Percentiles rank a stretch among this genome's conserved stretches.
Evolutionary conservation across 441 rosid species (phyloP).

Genomic region (Populus hybrid): DNA sequence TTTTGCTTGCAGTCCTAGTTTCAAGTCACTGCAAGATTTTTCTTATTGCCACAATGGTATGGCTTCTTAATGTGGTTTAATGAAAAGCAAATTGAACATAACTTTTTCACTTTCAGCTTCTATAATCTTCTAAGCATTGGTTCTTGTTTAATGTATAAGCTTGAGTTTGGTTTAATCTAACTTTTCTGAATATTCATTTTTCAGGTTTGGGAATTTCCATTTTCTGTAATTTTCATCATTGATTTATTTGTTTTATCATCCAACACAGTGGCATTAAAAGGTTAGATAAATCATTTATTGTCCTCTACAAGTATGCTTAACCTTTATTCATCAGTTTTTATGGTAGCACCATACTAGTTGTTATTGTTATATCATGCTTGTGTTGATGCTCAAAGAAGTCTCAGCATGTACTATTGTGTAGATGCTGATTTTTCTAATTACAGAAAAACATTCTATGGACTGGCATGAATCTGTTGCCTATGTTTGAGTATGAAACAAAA

Average conservation of each 20-base stretch:
- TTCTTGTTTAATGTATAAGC: neutral
- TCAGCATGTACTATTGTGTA: no score
- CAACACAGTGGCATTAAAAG: conserved; percentile 71
- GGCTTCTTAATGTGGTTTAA: neutral
- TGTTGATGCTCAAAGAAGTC: no score
- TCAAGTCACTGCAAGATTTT: conserved; percentile 79
- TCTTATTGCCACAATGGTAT: conserved; percentile 69
- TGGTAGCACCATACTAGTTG: neutral
- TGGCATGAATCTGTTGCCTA: neutral
- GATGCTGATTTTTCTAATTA: neutral
- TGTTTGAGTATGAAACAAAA: neutral
- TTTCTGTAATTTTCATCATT: conserved; percentile 57
- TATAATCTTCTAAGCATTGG: conserved; percentile 2
- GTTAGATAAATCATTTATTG: conserved; percentile 32
- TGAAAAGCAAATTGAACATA: neutral
- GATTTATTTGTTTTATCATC: conserved; percentile 78
- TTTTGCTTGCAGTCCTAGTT: conserved; percentile 54
- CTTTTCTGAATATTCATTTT: conserved; percentile 13
- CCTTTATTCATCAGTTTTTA: neutral
- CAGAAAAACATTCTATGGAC: neutral
- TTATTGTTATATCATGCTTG: neutral
- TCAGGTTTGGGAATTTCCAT: conserved; percentile 88
- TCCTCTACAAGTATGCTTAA: neutral
- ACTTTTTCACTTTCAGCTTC: conserved; percentile 4
- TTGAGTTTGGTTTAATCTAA: conserved; percentile 3